A percentile compares a stretch with the other conserved stretches of the same genome.
Evolutionary conservation across 495 filamentous ascomycete genomes (phyloP).

Genomic region (Rostrohypoxylon terebratum): DNA sequence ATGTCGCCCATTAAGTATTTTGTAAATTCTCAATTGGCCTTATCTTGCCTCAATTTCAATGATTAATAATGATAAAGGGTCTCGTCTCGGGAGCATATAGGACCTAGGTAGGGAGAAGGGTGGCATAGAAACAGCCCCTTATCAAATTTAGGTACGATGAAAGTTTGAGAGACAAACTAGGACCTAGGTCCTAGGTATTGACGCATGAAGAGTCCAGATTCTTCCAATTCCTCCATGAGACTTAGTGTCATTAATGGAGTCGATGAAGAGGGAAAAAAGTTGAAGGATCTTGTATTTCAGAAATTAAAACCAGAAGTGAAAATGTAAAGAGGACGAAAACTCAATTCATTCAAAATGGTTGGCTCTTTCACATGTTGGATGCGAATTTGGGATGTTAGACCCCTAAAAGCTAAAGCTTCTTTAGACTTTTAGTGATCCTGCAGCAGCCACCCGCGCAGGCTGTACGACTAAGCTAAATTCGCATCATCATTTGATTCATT

Average conservation of each 20-base stretch:
- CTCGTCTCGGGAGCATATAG: no score
- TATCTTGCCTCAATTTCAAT: constrained; percentile 32
- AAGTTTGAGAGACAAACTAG: background rate
- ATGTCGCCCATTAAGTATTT: constrained; percentile 21
- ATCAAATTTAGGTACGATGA: background rate
- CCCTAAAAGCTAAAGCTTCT: constrained; percentile 9
- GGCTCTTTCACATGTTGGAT: constrained; percentile 16
- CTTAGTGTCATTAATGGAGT: background rate
- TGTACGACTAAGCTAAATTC: background rate
- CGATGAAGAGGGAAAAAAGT: background rate
- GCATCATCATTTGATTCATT: background rate
- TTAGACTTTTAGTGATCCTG: background rate
- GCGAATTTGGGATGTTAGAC: background rate
- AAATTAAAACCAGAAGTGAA: background rate
- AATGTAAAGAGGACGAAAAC: background rate
- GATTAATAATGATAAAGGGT: constrained; percentile 19
- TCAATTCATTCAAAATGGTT: background rate
- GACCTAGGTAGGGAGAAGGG: constrained; percentile 10
- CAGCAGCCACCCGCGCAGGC: constrained; percentile 25
- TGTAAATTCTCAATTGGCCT: constrained; percentile 22
- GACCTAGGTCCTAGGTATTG: no score
- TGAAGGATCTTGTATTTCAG: background rate
- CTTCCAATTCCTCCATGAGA: background rate
- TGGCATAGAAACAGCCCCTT: constrained; percentile 20
- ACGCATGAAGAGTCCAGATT: background rate